phyloP scores from a whole-genome alignment of 345 rosid genomes.

The Clarkia xantiana region DNA sequence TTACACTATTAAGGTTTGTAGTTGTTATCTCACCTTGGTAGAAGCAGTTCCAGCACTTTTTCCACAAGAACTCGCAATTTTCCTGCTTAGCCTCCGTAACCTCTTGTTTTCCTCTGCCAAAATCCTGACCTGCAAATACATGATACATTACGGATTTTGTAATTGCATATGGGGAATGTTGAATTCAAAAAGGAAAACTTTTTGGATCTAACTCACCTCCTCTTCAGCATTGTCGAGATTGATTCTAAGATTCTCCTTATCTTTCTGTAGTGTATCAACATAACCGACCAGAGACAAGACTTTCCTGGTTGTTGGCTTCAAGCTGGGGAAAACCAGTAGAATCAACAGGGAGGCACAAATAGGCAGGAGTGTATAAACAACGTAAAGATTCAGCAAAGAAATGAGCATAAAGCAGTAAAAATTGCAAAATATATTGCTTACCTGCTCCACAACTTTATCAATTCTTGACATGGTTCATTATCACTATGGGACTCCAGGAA shows the following conservation, averaged over 20 bases:
- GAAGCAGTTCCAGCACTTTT: slow-evolving; percentile 29
- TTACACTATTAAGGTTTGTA: too few species aligned
- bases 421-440: slow-evolving; percentile 8
- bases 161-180: not conserved
- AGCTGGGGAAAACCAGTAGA: slow-evolving; percentile 12
- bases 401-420: not conserved
- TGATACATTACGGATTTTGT: not conserved
- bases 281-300: slow-evolving; percentile 29
- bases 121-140: slow-evolving; percentile 21
- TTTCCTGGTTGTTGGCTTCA: slow-evolving; percentile 36
- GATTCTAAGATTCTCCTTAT: slow-evolving; percentile 39
- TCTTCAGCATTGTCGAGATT: slow-evolving; percentile 56
- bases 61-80: slow-evolving; percentile 32
- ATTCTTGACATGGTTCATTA: slow-evolving; percentile 26
- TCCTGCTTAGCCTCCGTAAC: slow-evolving; percentile 25
- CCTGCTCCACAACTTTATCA: slow-evolving; percentile 45
- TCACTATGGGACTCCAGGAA: slow-evolving; percentile 36
- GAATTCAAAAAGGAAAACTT: slow-evolving; percentile 1
- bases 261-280: slow-evolving; percentile 27
- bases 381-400: not conserved
- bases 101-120: slow-evolving; percentile 33
- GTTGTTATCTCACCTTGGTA: slow-evolving; percentile 31
- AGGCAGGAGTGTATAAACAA: too few species aligned
- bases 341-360: too few species aligned
- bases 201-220: slow-evolving; percentile 22